These are phyloP conservation scores for Hemileccinum rubropunctum DNA, from an alignment of 768 basidiomycete species.

Conservation along the genomic window DNA sequence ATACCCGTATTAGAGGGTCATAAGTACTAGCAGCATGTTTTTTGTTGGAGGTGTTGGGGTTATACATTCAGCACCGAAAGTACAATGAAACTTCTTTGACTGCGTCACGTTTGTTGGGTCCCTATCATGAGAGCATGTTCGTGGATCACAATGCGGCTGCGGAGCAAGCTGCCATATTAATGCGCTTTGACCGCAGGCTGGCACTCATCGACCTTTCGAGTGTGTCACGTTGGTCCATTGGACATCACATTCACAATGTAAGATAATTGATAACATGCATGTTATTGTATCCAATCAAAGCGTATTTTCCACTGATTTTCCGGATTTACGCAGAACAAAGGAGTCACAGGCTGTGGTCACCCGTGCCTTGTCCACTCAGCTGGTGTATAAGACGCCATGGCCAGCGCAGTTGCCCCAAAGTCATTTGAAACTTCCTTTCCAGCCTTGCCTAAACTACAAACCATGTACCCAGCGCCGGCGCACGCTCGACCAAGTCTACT, in stretches of 20 bases:
- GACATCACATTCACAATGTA: background rate
- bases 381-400: conserved; percentile 12
- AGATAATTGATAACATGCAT: too few relatives aligned
- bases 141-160: background rate
- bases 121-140: too few relatives aligned
- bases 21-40: background rate
- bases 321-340: conserved; percentile 16
- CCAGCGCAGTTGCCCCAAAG: background rate
- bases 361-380: conserved; percentile 12
- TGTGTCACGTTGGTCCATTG: background rate
- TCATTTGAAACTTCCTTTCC: background rate
- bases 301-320: conserved; percentile 5
- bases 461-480: background rate
- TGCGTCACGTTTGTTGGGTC: too few relatives aligned
- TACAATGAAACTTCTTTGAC: too few relatives aligned
- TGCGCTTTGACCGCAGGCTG: too few relatives aligned
- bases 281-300: conserved; percentile 17
- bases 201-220: too few relatives aligned
- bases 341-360: conserved; percentile 12
- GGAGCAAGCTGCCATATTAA: background rate
- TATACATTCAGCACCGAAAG: background rate
- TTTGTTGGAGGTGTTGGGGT: background rate
- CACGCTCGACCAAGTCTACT: conserved; percentile 3
- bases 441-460: background rate
- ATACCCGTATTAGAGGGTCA: conserved; percentile 18